Evolutionary conservation across 2,329 filamentous ascomycete genomes (phyloP).

Genomic region (Harringtonia aguacate): DNA sequence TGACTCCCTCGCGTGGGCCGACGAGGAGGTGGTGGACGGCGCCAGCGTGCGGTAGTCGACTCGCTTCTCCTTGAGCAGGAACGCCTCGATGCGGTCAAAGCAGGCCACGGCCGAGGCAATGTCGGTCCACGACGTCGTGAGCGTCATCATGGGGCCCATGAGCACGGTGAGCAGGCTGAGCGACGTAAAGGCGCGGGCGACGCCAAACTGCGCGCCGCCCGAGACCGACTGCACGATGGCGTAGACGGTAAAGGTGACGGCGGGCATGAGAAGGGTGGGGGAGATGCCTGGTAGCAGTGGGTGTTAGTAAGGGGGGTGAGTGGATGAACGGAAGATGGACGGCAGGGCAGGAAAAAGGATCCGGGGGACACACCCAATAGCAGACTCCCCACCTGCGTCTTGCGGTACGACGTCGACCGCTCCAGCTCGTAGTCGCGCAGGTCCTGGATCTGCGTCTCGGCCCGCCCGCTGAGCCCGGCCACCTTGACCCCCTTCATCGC

Average conservation of each 20-base stretch:
- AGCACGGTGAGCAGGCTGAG: constrained; percentile 8
- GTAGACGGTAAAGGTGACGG: constrained; percentile 9
- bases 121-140: constrained; percentile 7
- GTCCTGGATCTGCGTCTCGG: constrained; percentile 12
- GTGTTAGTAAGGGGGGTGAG: not conserved
- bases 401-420: constrained; percentile 4
- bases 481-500: constrained; percentile 42
- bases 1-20: too few relatives aligned
- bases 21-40: too few relatives aligned
- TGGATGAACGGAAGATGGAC: too few relatives aligned
- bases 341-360: too few relatives aligned
- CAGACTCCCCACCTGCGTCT: constrained; percentile 5
- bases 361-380: constrained; percentile 1
- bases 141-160: constrained; percentile 7
- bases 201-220: constrained; percentile 6
- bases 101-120: constrained; percentile 10
- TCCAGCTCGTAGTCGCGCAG: constrained; percentile 8
- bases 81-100: constrained; percentile 10
- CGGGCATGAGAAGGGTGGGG: constrained; percentile 7
- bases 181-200: constrained; percentile 8
- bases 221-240: constrained; percentile 8
- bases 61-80: constrained; percentile 8
- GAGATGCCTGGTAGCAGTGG: constrained; percentile 1
- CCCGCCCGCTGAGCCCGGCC: constrained; percentile 31
- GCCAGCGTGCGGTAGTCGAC: constrained; percentile 7